Evolutionary conservation across 371 early-diverging fungal species (phyloP).

Genomic region (Mucor velutinosus): DNA sequence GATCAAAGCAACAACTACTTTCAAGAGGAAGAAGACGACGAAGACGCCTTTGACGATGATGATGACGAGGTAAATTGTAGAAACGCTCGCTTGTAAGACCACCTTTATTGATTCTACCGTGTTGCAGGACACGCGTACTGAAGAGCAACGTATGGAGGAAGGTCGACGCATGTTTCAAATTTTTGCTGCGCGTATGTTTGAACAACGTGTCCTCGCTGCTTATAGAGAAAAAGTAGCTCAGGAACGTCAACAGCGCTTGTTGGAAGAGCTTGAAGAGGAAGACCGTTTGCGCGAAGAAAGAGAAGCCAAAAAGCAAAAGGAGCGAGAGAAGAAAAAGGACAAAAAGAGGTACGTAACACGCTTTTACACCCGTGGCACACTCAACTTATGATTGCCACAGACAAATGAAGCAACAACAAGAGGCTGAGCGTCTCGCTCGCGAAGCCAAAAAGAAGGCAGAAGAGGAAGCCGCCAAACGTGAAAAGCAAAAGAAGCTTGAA

Average conservation of each 20-base stretch:
- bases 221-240: conserved; percentile 91
- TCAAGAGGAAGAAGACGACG: conserved; percentile 58
- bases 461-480: conserved; percentile 38
- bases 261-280: conserved; percentile 83
- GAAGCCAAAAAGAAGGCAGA: conserved; percentile 50
- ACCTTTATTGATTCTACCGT: background rate
- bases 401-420: conserved; percentile 46
- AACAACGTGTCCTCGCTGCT: conserved; percentile 88
- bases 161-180: conserved; percentile 94
- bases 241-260: conserved; percentile 77
- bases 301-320: conserved; percentile 66
- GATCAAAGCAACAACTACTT: conserved; percentile 29
- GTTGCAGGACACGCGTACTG: conserved; percentile 68
- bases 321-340: conserved; percentile 68
- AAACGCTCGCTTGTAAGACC: background rate
- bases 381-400: conserved; percentile 7
- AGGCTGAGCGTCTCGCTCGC: conserved; percentile 39
- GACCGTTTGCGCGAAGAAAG: conserved; percentile 72
- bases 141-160: conserved; percentile 90
- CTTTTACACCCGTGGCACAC: background rate
- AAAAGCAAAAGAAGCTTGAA: conserved; percentile 39
- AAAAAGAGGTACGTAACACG: conserved; percentile 52
- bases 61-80: conserved; percentile 29
- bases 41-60: conserved; percentile 65
- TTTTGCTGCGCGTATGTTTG: conserved; percentile 95